Base-by-base conservation (phyloP, 371 early-diverging fungal species). In the Mortierella sp. region DNA sequence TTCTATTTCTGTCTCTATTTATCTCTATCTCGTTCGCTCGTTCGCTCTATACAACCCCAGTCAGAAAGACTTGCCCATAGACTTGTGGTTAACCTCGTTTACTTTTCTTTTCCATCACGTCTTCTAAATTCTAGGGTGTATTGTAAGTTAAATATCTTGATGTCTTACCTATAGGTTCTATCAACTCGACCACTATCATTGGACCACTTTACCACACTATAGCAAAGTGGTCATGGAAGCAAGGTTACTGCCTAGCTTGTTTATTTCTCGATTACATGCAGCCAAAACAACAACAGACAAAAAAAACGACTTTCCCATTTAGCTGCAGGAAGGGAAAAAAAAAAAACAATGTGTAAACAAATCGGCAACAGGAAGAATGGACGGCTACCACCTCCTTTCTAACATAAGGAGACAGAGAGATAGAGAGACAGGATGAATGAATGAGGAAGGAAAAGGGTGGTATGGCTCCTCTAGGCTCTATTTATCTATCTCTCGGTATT, bases 91-190 rank as follows among this genome's bases (percentile, higher is more conserved):
- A 54, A 54, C 23, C 60, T 13, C 6, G 42, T 51, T 35, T 19
- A 32, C 8, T 35, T 43, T 1, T 17, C 31, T 32, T 29, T 49
- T 29, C 37, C 29, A 29, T n/a, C 10, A 35, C 35, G 32, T n/a
- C 40, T 29, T 28, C 37, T 58, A 26, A 22, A 28, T 54, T 66
- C 49, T 73, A 78, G 79, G 79, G 79, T 78, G 79, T 56, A 66
- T 72, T 73, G 79, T 78, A 78, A 78, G 79, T 53, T 13, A n/a
- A 53, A 53, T 53, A 26, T 53, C 53, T 53, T 53, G 26, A 1
- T 28, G 9, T 53, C 22, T 53, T 12, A 23, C 15, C 8, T 26
- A 22, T 12, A n/a, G 47, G 40, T 8, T 37, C 45, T 19, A 15
- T 45, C 19, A 19, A 45, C 45, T 45, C 45, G 6, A 45, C 6